phyloP scores from a whole-genome alignment of 2,329 filamentous ascomycete species.

The Diaporthe aspalathi region DNA sequence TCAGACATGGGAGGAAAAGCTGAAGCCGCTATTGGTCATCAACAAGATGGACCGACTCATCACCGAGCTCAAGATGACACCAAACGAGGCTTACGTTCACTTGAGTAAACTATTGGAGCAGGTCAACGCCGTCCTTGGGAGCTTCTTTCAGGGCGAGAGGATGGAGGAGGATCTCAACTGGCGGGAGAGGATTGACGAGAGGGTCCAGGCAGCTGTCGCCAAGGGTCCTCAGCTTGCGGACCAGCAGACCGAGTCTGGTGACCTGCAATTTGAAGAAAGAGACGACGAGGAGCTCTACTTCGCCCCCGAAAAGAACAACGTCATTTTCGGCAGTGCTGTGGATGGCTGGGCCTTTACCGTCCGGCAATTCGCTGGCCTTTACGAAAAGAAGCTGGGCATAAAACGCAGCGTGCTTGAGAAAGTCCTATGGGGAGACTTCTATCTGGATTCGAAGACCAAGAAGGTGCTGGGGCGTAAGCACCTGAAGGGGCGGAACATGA shows the following conservation, averaged over 20 bases:
- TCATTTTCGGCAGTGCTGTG: constrained; percentile 97
- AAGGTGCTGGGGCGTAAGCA: constrained; percentile 91
- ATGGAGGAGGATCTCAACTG: constrained; percentile 99
- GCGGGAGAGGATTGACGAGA: constrained; percentile 92
- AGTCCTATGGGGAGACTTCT: constrained; percentile 96
- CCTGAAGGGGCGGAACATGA: constrained; percentile 88
- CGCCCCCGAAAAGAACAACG: constrained; percentile 97
- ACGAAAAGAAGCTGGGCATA: constrained; percentile 97
- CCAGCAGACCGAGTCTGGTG: constrained; percentile 65
- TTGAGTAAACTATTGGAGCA: constrained; percentile 91
- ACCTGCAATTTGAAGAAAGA: constrained; percentile 83
- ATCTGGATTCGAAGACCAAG: constrained; percentile 96
- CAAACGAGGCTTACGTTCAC: constrained; percentile 88
- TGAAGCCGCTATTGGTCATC: constrained; percentile 93
- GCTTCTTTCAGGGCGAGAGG: constrained; percentile 96
- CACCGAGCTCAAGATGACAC: constrained; percentile 94
- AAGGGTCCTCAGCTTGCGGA: constrained; percentile 65
- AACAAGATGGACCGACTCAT: constrained; percentile 98
- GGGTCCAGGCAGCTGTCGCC: constrained; percentile 76
- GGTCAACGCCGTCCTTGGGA: constrained; percentile 96
- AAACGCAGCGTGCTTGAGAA: constrained; percentile 90
- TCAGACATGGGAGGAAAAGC: constrained; percentile 94
- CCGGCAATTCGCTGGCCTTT: constrained; percentile 90
- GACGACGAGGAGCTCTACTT: constrained; percentile 99
- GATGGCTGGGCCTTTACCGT: constrained; percentile 99